Percentiles rank a stretch among this genome's conserved stretches.
phyloP scores from a whole-genome alignment of 345 rosid genomes.

The Anastatica hierochuntica region DNA sequence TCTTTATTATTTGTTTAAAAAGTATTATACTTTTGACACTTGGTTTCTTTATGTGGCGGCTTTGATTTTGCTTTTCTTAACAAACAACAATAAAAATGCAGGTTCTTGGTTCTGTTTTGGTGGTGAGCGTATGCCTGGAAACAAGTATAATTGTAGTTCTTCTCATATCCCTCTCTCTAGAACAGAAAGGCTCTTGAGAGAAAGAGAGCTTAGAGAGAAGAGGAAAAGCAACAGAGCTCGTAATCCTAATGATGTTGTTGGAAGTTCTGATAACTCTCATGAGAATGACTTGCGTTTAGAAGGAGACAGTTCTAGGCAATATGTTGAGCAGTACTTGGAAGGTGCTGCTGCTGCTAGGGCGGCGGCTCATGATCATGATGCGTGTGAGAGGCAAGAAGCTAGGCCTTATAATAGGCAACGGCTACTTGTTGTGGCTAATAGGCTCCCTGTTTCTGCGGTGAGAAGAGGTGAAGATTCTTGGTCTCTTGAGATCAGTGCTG shows the following conservation, averaged over 20 bases:
- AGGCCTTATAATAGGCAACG: constrained; percentile 67
- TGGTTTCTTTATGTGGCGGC: constrained; percentile 20
- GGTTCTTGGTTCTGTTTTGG: constrained; percentile 28
- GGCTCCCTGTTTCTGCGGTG: constrained; percentile 95
- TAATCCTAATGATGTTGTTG: constrained; percentile 43
- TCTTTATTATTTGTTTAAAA: neutral
- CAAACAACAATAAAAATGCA: constrained; percentile 11
- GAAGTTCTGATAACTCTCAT: constrained; percentile 32
- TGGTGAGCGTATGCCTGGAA: constrained; percentile 86
- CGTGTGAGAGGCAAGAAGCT: constrained; percentile 49
- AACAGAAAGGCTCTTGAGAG: constrained; percentile 69
- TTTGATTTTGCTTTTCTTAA: constrained; percentile 22
- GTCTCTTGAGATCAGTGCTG: constrained; percentile 96
- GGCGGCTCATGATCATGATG: constrained; percentile 36
- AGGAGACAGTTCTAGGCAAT: constrained; percentile 40
- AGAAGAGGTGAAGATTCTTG: constrained; percentile 91
- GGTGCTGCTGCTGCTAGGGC: constrained; percentile 56
- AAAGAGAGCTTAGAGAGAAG: constrained; percentile 61
- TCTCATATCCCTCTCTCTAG: constrained; percentile 44
- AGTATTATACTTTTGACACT: constrained; percentile 9
- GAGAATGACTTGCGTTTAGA: constrained; percentile 47
- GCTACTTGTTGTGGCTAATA: constrained; percentile 90
- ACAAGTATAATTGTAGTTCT: constrained; percentile 62
- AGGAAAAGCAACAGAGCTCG: constrained; percentile 44
- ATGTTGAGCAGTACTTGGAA: constrained; percentile 58